Conservation (phyloP, 2,329 filamentous ascomycete genomes). For the Fusarium clavum region DNA sequence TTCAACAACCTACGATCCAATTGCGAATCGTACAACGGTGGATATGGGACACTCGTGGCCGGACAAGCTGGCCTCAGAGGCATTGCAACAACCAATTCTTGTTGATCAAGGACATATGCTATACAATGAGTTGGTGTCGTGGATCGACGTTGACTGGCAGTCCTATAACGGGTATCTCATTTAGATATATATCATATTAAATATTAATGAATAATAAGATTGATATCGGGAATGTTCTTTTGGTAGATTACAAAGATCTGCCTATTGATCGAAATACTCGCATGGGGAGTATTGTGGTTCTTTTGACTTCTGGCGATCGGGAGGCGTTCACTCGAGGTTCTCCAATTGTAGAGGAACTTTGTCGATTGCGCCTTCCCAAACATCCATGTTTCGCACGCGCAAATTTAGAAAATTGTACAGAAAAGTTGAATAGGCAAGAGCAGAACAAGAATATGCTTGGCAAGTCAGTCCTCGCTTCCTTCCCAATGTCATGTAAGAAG, state of each 20-base stretch:
- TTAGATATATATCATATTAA: constrained; percentile 2
- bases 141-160: constrained; percentile 55
- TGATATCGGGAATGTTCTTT: not conserved
- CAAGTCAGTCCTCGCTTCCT: constrained; percentile 2
- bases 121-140: constrained; percentile 53
- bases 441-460: not conserved
- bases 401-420: not conserved
- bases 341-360: not conserved
- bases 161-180: constrained; percentile 46
- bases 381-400: not conserved
- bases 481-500: not conserved
- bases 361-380: not conserved
- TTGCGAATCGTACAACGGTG: constrained; percentile 30
- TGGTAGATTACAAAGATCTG: not conserved
- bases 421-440: not conserved
- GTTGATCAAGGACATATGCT: constrained; percentile 49
- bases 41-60: constrained; percentile 42
- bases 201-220: not conserved
- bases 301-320: not conserved
- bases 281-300: not conserved
- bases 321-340: not conserved
- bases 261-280: not conserved
- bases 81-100: constrained; percentile 43
- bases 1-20: constrained; percentile 33
- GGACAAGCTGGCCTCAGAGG: constrained; percentile 34